Base-by-base conservation (phyloP, 306 rosid genomes). In the Hippophae rhamnoides region DNA sequence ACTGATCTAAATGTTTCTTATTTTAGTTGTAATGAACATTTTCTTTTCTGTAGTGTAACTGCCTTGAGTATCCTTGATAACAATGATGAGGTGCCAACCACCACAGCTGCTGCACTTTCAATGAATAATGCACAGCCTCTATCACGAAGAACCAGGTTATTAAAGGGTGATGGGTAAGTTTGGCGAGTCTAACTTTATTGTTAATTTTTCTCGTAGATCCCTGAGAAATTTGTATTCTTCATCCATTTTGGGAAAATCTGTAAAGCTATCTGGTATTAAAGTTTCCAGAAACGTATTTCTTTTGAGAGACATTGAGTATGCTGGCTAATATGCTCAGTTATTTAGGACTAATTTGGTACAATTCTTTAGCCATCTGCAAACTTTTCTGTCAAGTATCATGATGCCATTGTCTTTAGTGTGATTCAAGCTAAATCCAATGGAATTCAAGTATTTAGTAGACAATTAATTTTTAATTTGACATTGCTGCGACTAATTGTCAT, bases 131-230 rank as follows among this genome's bases (percentile, higher is more conserved):
- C 95, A 27, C 99, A 86, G 64, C 57, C 97, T 57, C 76, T 79
- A 67, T 93, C 99, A 76, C 88, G 99, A 75, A 93, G 99, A 84
- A 93, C 97, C 43, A 86, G 90, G 76, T 75, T 57, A 64, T 63
- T 86, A 61, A 88, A 84, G 74, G 99, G 93, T 58, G 98, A 87
- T 77, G 82, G 99, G 99, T 93, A 85, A 76, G 90, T 67, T 70
- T 70, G 49, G 64, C 58, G 60, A 68, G 45, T 60, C 56, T 45
- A 73, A 64, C 63, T 41, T 54, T 62, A 31, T 31, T 31, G 3
- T 31, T 31, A 2, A 31, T 31, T 31, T 31, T 31, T 31, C 38
- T 31, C 38, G 4, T 31, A 31, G 38, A 0, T 0, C 38, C 38
- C 38, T 31, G 38, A 31, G 38, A 31, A 31, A 31, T 31, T 31